Base-by-base conservation (phyloP, 768 basidiomycete genomes). In the Agaricus subrufescens region DNA sequence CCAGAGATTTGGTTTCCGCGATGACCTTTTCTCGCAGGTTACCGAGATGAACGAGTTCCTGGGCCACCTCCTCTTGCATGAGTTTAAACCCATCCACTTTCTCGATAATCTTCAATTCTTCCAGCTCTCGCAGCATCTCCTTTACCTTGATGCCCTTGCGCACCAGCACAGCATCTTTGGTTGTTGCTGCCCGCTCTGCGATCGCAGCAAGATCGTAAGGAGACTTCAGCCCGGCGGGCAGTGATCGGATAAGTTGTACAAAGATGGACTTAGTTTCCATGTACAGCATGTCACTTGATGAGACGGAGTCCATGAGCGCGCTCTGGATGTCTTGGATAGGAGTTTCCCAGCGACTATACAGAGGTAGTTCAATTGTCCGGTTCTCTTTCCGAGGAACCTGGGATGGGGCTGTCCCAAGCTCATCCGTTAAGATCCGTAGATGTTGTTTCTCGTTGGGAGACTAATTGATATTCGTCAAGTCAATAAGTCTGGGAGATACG, bases 191-290 rank as follows among this genome's bases (percentile, higher is more conserved):
- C 25, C 88, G 80, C 70, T 99, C 97, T 9, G 96, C 96, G 58
- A 98, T 87, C 5, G 80, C 85, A 27, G 86, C 77, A 15, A 99
- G 83, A 67, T 97, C 86, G 67, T 97, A 91, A 0, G 97, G 97
- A 30, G 86, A 84, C 67, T 89, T 90, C 51, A 94, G 91, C 4
- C 85, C 80, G 0, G 85, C 78, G 47, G 96, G 96, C 54, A 99
- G 83, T 31, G 95, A 98, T 62, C 97, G 94, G 55, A 99, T 86
- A 52, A 98, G 84, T 69, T 98, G 94, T 31, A 98, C 97, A 62
- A 99, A 94, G 67, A 98, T 98, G 6, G 96, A 98, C 75, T 99
- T 99, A 55, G 97, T 91, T 69, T 99, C 97, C 94, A 98, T 98
- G 76, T 98, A 99, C 30, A 98, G 84, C 85, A 99, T 96, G 73